Conservation (phyloP, 2,329 filamentous ascomycete genomes). For the Monosporascus sp. region DNA sequence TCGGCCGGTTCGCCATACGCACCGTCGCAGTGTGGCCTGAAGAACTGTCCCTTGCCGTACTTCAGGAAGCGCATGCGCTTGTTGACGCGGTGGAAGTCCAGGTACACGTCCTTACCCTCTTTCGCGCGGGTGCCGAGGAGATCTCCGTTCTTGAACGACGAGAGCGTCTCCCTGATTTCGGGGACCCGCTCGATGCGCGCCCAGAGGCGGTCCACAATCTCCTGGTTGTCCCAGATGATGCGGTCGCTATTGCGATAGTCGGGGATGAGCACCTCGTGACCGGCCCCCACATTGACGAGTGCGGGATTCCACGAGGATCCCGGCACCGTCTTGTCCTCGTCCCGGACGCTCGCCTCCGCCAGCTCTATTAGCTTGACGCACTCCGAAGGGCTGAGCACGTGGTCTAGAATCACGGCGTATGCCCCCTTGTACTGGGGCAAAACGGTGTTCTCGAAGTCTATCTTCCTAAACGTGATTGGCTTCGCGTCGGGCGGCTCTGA, state of each 20-base stretch:
- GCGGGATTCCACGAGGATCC: slow-evolving; percentile 59
- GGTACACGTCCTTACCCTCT: slow-evolving; percentile 17
- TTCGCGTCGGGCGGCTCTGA: slow-evolving; percentile 35
- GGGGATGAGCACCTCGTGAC: slow-evolving; percentile 51
- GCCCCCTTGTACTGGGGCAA: slow-evolving; percentile 48
- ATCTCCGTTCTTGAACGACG: slow-evolving; percentile 25
- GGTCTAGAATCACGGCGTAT: slow-evolving; percentile 60
- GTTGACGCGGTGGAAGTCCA: slow-evolving; percentile 55
- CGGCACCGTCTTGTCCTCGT: slow-evolving; percentile 29
- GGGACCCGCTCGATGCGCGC: slow-evolving; percentile 45
- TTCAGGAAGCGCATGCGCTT: slow-evolving; percentile 71
- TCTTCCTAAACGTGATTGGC: slow-evolving; percentile 39
- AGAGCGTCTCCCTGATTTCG: slow-evolving; percentile 37
- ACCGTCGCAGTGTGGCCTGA: slow-evolving; percentile 66
- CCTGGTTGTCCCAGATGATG: slow-evolving; percentile 67
- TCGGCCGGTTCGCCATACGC: slow-evolving; percentile 48
- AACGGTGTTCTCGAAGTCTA: slow-evolving; percentile 49
- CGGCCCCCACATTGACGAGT: slow-evolving; percentile 61
- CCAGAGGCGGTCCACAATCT: slow-evolving; percentile 60
- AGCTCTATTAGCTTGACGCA: slow-evolving; percentile 50
- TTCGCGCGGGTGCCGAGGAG: slow-evolving; percentile 29
- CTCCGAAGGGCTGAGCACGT: slow-evolving; percentile 58
- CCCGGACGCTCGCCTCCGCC: slow-evolving; percentile 49
- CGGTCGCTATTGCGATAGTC: slow-evolving; percentile 67
- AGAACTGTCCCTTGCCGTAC: slow-evolving; percentile 69